Base-by-base conservation (phyloP, 2,329 filamentous ascomycete species). In the Monosporascus sp. region DNA sequence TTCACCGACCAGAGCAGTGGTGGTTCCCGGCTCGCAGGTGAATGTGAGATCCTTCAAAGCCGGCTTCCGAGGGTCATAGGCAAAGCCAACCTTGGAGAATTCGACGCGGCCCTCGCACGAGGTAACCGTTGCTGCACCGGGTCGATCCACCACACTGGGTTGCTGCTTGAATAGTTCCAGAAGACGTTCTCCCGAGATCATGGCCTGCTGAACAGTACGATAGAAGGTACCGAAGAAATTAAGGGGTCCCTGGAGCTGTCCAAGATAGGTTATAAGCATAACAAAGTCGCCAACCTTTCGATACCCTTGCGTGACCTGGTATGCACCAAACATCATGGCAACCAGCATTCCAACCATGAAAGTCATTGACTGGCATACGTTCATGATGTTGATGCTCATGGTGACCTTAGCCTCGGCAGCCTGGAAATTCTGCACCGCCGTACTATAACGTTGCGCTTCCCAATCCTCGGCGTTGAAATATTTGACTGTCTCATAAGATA, bases 161-260 rank as follows among this genome's bases (percentile, higher is more conserved):
- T 90, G 85, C 65, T 97, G 94, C 71, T 96, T 96, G 82, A 99
- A 97, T 18, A 99, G 77, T 71, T 97, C 94, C 51, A 99, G 75
- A 69, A 99, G 86, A 18, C 94, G 86, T 76, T 99, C 94, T 5
- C 93, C 92, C 54, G 95, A 97, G 66, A 99, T 97, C 87, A 99
- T 89, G 50, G 93, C 89, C 62, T 92, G 94, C 72, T 97, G 94
- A 6, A 97, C 93, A 57, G 91, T 94, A 49, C 93, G 83, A 71
- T 97, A 99, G 69, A 97, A 97, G 0, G 91, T 94, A 53, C 93
- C 94, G 63, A 94, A 93, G 73, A 90, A 93, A 70, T 93, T 92
- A 55, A 93, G 77, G 1, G 89, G 89, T 0, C 85, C 85, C 67
- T 93, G 89, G 18, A 94, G 76, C 70, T 94, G 89, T 18, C 84